Evolutionary conservation across 2,329 filamentous ascomycete genomes (phyloP).

Genomic region (Hypoxylon sp.): DNA sequence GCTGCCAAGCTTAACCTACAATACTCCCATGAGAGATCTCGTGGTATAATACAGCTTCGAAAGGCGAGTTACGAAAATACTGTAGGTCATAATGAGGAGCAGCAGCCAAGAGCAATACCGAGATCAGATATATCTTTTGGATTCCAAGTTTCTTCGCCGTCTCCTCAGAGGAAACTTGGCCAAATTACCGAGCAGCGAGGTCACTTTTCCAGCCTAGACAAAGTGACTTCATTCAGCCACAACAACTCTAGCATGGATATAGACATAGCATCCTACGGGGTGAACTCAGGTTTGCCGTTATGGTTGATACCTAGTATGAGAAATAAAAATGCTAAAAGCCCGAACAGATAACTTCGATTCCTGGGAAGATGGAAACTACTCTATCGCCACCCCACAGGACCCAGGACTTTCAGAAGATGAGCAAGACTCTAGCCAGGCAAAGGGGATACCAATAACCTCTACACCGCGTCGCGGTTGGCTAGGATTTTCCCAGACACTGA

Average conservation of each 20-base stretch:
- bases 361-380: conserved; percentile 7
- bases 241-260: conserved; percentile 16
- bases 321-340: conserved; percentile 3
- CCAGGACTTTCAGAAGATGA: conserved; percentile 23
- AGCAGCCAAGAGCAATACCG: background rate
- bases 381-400: conserved; percentile 5
- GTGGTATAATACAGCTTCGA: conserved; percentile 18
- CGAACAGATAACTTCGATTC: conserved; percentile 14
- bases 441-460: background rate
- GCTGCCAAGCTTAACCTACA: conserved; percentile 26
- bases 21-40: conserved; percentile 21
- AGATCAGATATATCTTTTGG: background rate
- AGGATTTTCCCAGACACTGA: conserved; percentile 29
- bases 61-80: conserved; percentile 14
- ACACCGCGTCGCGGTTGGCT: conserved; percentile 6
- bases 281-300: conserved; percentile 8
- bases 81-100: conserved; percentile 3
- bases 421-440: conserved; percentile 13
- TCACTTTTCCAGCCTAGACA: background rate
- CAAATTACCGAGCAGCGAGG: background rate
- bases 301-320: background rate
- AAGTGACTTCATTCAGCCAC: background rate
- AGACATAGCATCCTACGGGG: conserved; percentile 11
- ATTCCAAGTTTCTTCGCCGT: background rate
- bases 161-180: conserved; percentile 3